These are phyloP conservation scores for Clonostachys byssicola DNA, from an alignment of 2,329 filamentous ascomycete species.

Conservation along the genomic window DNA sequence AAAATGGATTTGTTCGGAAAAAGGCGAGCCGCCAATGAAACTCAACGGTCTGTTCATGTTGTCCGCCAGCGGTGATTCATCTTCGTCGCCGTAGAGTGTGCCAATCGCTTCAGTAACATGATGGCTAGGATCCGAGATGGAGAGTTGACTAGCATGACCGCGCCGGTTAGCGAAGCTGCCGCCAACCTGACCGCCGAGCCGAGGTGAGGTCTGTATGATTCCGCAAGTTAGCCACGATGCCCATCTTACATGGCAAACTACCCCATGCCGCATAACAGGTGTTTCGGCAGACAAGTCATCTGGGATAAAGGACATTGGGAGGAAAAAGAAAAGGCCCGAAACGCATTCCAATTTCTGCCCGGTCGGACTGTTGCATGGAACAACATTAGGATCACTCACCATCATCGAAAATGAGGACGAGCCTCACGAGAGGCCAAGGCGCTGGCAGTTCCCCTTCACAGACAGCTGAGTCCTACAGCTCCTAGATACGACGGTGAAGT, in stretches of 20 bases:
- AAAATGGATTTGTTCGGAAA: constrained; percentile 43
- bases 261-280: not conserved
- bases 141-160: constrained; percentile 54
- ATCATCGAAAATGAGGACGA: constrained; percentile 39
- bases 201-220: constrained; percentile 49
- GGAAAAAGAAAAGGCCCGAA: not conserved
- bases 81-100: constrained; percentile 79
- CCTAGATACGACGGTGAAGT: constrained; percentile 9
- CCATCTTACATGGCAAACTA: not conserved
- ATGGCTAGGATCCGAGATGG: constrained; percentile 83
- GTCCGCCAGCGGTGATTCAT: constrained; percentile 32
- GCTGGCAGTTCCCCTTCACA: constrained; percentile 18
- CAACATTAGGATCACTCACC: constrained; percentile 27
- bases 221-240: constrained; percentile 2
- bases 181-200: constrained; percentile 49
- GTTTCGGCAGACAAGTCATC: not conserved
- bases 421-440: constrained; percentile 29
- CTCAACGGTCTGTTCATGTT: constrained; percentile 66
- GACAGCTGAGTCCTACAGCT: not conserved
- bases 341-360: not conserved
- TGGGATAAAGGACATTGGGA: not conserved
- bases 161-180: constrained; percentile 54
- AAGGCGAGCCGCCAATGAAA: constrained; percentile 58
- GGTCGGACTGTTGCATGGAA: constrained; percentile 1
- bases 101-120: constrained; percentile 94